These are phyloP conservation scores for Ophiorrhiza pumila DNA, from an alignment of 257 asterid genomes.

Conservation along the genomic window DNA sequence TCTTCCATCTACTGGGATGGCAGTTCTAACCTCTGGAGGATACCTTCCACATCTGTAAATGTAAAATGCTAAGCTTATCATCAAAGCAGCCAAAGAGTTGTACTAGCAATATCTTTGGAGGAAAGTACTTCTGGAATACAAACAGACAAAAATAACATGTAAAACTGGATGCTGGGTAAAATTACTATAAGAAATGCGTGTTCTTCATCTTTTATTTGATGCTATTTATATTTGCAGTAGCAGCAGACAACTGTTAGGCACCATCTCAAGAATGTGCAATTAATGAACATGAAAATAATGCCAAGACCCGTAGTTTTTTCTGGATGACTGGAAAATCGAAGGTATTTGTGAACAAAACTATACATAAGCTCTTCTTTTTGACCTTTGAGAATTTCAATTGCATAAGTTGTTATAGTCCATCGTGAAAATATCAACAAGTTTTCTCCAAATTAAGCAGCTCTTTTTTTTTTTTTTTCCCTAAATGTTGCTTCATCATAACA, in stretches of 20 bases:
- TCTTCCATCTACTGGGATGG: slow-evolving; percentile 97
- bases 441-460: neutral
- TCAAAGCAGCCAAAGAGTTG: neutral
- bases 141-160: neutral
- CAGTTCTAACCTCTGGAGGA: slow-evolving; percentile 95
- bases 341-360: neutral
- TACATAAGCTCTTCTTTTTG: neutral
- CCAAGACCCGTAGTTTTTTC: neutral
- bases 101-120: neutral
- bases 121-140: neutral
- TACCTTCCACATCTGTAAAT: slow-evolving; percentile 81
- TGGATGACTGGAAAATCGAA: neutral
- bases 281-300: neutral
- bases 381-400: neutral
- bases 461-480: neutral
- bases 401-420: neutral
- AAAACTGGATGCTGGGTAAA: neutral
- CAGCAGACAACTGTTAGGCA: neutral
- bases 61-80: neutral
- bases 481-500: neutral
- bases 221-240: too few relatives aligned
- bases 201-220: neutral
- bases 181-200: neutral
- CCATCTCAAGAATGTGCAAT: neutral
- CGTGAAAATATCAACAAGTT: neutral